A percentile compares a stretch with the other conserved stretches of the same genome.
Evolutionary conservation across 2,329 filamentous ascomycete genomes (phyloP).

Genomic region (Pseudogymnoascus sp.): DNA sequence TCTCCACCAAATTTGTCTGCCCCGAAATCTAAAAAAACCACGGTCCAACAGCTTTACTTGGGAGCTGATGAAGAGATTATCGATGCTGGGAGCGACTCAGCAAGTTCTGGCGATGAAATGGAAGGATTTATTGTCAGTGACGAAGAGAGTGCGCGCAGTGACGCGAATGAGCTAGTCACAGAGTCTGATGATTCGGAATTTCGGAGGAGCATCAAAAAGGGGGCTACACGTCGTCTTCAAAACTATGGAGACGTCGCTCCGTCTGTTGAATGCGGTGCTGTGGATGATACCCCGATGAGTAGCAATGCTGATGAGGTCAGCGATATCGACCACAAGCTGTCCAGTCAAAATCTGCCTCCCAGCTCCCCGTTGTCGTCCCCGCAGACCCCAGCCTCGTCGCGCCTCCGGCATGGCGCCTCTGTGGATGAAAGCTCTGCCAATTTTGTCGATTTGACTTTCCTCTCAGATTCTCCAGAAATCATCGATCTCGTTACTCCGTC

Average conservation of each 20-base stretch:
- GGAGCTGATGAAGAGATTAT: constrained; percentile 25
- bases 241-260: background rate
- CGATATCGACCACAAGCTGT: background rate
- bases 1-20: background rate
- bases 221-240: background rate
- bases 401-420: background rate
- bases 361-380: background rate
- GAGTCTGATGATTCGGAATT: constrained; percentile 18
- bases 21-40: background rate
- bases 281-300: background rate
- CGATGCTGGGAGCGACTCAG: constrained; percentile 19
- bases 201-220: background rate
- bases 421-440: background rate
- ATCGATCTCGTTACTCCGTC: constrained; percentile 19
- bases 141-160: constrained; percentile 18
- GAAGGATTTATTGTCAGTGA: constrained; percentile 45
- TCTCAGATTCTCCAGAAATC: constrained; percentile 17
- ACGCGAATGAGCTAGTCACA: constrained; percentile 16
- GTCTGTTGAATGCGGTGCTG: background rate
- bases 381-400: background rate
- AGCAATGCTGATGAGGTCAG: background rate
- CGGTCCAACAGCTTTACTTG: background rate
- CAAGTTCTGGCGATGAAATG: constrained; percentile 39
- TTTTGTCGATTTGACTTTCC: constrained; percentile 22
- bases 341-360: background rate